Evolutionary conservation across 495 filamentous ascomycete genomes (phyloP).

Genomic region (Xylaria cubensis): DNA sequence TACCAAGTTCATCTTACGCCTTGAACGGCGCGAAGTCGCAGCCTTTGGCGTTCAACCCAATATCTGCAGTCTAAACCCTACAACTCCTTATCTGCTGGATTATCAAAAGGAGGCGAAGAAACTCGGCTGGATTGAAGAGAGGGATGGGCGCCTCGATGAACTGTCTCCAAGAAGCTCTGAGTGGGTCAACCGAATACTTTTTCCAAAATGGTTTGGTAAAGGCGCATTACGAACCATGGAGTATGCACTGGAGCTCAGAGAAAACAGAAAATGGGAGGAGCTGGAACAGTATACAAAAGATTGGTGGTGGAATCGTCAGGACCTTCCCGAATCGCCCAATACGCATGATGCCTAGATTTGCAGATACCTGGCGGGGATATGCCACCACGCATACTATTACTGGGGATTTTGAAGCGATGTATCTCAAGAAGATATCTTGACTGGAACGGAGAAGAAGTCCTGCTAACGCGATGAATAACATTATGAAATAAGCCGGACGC

Average conservation of each 20-base stretch:
- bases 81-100: not conserved
- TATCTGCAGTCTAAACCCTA: not conserved
- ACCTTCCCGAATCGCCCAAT: not conserved
- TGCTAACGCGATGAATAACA: no score
- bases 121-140: not conserved
- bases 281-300: constrained; percentile 10
- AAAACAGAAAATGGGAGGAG: not conserved
- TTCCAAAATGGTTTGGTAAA: not conserved
- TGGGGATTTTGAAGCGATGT: no score
- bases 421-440: no score
- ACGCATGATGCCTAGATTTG: not conserved
- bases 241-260: not conserved
- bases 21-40: not conserved
- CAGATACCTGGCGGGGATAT: no score
- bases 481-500: not conserved
- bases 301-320: constrained; percentile 9
- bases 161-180: constrained; percentile 3
- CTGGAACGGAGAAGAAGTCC: no score
- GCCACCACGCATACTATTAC: no score
- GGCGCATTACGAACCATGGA: not conserved
- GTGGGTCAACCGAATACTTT: not conserved
- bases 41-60: not conserved
- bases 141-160: not conserved
- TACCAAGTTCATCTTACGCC: not conserved
- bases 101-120: not conserved